A percentile compares a stretch with the other conserved stretches of the same genome.
Evolutionary conservation across 2,329 filamentous ascomycete genomes (phyloP).

Genomic region (Zymoseptoria ardabiliae): DNA sequence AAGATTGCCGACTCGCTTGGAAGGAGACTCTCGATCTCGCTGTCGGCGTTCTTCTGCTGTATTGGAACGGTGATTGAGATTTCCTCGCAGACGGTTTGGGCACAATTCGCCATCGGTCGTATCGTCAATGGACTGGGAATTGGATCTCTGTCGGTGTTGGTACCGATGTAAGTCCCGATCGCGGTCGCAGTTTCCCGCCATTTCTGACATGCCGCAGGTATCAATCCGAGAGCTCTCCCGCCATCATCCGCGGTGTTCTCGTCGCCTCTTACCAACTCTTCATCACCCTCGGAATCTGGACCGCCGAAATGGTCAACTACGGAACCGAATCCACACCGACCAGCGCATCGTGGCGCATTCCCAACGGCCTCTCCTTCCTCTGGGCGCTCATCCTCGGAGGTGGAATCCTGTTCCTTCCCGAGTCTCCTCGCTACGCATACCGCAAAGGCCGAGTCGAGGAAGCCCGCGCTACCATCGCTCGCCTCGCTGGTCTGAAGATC

Average conservation of each 20-base stretch:
- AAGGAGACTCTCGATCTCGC: slow-evolving; percentile 41
- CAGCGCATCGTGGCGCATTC: slow-evolving; percentile 26
- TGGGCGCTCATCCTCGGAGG: slow-evolving; percentile 28
- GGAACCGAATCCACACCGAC: slow-evolving; percentile 19
- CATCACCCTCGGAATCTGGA: slow-evolving; percentile 38
- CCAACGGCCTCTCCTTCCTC: slow-evolving; percentile 27
- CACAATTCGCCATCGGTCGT: slow-evolving; percentile 43
- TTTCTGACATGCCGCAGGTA: slow-evolving; percentile 30
- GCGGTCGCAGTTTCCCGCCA: too few species aligned
- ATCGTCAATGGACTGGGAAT: slow-evolving; percentile 38
- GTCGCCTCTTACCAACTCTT: slow-evolving; percentile 46
- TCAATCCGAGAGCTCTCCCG: slow-evolving; percentile 57
- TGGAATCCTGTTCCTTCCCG: slow-evolving; percentile 29
- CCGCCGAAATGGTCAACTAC: slow-evolving; percentile 27
- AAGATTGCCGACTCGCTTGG: slow-evolving; percentile 49
- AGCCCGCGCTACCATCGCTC: slow-evolving; percentile 25
- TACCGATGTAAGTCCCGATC: slow-evolving; percentile 44
- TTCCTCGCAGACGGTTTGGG: slow-evolving; percentile 34
- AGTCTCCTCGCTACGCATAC: slow-evolving; percentile 27
- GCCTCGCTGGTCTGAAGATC: slow-evolving; percentile 21
- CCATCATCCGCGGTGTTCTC: slow-evolving; percentile 56
- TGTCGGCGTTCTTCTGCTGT: slow-evolving; percentile 39
- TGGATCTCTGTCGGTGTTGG: slow-evolving; percentile 46
- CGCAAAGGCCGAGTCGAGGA: slow-evolving; percentile 26
- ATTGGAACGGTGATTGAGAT: slow-evolving; percentile 40